Evolutionary conservation across 371 early-diverging fungal genomes (phyloP), one percentile per base, ranked within the genome.

Genomic region (Rhizopus microsporus): DNA sequence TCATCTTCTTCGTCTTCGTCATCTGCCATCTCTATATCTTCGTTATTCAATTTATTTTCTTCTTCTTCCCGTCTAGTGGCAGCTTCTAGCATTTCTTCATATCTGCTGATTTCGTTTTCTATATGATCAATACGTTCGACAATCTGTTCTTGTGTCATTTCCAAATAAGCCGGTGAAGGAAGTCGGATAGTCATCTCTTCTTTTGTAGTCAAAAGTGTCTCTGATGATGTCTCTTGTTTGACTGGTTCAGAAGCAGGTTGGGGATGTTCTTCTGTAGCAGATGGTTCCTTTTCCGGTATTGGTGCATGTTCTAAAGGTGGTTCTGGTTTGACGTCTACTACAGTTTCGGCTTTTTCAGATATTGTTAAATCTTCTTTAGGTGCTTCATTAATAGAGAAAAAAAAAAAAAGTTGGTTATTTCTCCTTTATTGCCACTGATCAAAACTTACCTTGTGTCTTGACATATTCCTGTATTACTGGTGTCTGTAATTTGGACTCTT

Each of bases 51-150:
- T n/a, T 44, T 53, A 8, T 30, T 29, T 32, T 50, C 52, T 37
- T 62, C 56, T 23, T 63, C 64, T 31, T 67, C 62, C 1, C 62
- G 57, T 32, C 59, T 63, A 3, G 58, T 55, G 15, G 68, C 62
- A 31, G 60, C 59, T 44, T 69, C 72, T 0, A 79, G 53, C 56
- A 80, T 56, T n/a, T 73, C 75, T 47, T 80, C 80, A 48, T 77
- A 75, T 57, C 65, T 72, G 1, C 60, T 67, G 23, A 80, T 73
- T 51, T 80, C 75, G 15, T 72, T 77, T 51, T 80, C 80, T 38
- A 80, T 80, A 49, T 77, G 72, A 48, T 67, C 77, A 63, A 80
- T 80, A 5, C 80, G 75, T 17, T 74, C 75, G 1, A 80, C 77
- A 35, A 80, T 80, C 47, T 77, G 67, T 37, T 80, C 77, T 52